Evolutionary conservation across 352 stramenopile species (phyloP).

Genomic region (Pythium insidiosum): DNA sequence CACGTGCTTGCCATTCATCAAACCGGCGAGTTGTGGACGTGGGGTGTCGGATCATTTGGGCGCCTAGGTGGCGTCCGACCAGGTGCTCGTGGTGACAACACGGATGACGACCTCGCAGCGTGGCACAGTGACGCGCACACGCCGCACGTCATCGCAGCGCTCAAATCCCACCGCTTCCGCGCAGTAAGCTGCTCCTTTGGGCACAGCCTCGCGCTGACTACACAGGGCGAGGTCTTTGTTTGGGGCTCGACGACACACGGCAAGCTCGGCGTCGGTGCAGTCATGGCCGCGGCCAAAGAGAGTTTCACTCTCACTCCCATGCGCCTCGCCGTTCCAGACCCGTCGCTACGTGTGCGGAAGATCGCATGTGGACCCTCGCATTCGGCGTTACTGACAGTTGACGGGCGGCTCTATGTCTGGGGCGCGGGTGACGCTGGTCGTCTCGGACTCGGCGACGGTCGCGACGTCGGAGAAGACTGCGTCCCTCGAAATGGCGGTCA

Average conservation of each 20-base stretch:
- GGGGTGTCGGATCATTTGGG: conserved; percentile 66
- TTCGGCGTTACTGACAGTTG: conserved; percentile 48
- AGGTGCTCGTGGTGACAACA: not conserved
- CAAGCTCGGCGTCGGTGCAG: conserved; percentile 52
- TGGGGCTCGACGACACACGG: conserved; percentile 69
- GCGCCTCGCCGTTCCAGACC: conserved; percentile 19
- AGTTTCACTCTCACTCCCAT: conserved; percentile 63
- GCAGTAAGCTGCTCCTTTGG: conserved; percentile 52
- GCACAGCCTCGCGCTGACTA: conserved; percentile 61
- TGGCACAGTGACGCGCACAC: conserved; percentile 50
- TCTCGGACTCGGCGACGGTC: conserved; percentile 59
- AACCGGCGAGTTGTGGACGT: conserved; percentile 54
- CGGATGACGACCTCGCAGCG: conserved; percentile 20
- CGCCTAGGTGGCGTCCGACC: conserved; percentile 27
- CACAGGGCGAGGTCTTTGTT: conserved; percentile 51
- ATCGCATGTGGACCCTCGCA: conserved; percentile 75
- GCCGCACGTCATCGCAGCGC: conserved; percentile 32
- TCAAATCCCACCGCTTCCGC: conserved; percentile 41
- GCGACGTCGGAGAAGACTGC: conserved; percentile 44
- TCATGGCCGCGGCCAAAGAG: conserved; percentile 23
- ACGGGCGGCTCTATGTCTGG: conserved; percentile 65
- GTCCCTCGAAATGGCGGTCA: conserved; percentile 52
- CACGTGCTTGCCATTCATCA: conserved; percentile 61
- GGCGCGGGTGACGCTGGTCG: conserved; percentile 60
- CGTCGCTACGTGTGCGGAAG: conserved; percentile 28